phyloP scores from a whole-genome alignment of 441 rosid genomes.

The Adansonia grandidieri region DNA sequence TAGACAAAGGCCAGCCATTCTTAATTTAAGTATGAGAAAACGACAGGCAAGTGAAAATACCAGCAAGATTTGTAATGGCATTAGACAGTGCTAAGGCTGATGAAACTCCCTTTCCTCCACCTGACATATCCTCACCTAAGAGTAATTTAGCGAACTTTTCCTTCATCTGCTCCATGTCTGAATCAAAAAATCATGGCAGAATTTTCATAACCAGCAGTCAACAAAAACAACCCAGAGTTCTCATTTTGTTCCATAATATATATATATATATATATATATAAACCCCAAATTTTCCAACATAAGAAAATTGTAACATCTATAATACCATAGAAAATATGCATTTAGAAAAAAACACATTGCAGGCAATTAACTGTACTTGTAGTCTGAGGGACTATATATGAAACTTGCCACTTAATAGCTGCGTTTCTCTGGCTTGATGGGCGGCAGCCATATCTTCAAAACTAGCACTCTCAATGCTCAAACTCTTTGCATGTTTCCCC shows the following conservation, averaged over 20 bases:
- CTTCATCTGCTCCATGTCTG: constrained; percentile 85
- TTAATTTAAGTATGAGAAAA: not conserved
- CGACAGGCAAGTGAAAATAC: constrained; percentile 35
- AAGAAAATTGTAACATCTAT: not conserved
- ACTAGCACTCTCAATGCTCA: constrained; percentile 41
- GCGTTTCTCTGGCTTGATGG: constrained; percentile 45
- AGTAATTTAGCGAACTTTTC: constrained; percentile 87
- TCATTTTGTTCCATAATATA: too few relatives aligned
- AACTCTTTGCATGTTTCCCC: constrained; percentile 46
- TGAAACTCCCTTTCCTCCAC: constrained; percentile 96
- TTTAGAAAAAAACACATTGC: not conserved
- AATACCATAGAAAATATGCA: not conserved
- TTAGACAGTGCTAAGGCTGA: constrained; percentile 95
- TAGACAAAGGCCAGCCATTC: not conserved
- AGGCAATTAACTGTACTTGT: not conserved
- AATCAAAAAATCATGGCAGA: constrained; percentile 25
- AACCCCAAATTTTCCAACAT: too few relatives aligned
- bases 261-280: too few relatives aligned
- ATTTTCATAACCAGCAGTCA: not conserved
- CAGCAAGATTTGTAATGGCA: constrained; percentile 92
- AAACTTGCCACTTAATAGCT: constrained; percentile 46
- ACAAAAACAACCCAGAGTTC: not conserved
- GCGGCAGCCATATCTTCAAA: constrained; percentile 38
- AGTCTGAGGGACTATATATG: not conserved
- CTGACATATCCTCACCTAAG: constrained; percentile 97